These are phyloP conservation scores for Talaromyces verruculosus DNA, from an alignment of 2,329 filamentous ascomycete species.

Conservation along the genomic window DNA sequence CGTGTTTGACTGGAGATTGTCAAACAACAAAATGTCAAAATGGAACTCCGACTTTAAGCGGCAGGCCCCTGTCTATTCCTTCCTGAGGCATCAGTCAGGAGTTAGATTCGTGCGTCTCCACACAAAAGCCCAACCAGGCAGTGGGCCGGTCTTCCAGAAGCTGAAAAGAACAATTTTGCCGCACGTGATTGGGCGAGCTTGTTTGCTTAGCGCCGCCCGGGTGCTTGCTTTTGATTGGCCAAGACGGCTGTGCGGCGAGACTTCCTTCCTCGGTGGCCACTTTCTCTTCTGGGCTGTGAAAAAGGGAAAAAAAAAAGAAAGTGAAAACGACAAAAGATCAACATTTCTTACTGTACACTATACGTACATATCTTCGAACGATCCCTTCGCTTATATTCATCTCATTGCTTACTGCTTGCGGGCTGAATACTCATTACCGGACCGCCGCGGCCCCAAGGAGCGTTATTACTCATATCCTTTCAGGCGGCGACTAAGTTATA, in stretches of 20 bases:
- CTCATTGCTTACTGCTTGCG: not conserved
- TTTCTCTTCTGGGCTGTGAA: slow-evolving; percentile 3
- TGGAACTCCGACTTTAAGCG: not conserved
- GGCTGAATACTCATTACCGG: not conserved
- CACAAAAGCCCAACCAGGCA: not conserved
- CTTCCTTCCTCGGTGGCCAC: slow-evolving; percentile 11
- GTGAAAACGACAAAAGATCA: not conserved
- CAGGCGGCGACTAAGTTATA: not conserved
- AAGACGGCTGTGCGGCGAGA: not conserved
- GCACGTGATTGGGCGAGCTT: slow-evolving; percentile 12
- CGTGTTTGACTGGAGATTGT: not conserved
- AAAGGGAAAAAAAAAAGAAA: not conserved
- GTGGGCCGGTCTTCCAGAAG: slow-evolving; percentile 13
- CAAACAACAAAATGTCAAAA: not conserved
- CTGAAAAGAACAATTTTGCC: slow-evolving; percentile 8
- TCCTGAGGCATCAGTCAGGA: slow-evolving; percentile 5
- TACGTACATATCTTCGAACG: not conserved
- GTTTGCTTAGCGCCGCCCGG: slow-evolving; percentile 5
- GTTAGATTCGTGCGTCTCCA: not conserved
- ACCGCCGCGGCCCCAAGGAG: not conserved
- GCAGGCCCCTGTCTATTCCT: not conserved
- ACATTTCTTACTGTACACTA: not conserved
- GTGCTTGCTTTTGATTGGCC: not conserved
- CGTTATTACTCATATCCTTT: not conserved
- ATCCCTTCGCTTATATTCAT: not conserved